phyloP scores from a whole-genome alignment of 1,284 basidiomycete genomes.

The Takashimella koratensis region DNA sequence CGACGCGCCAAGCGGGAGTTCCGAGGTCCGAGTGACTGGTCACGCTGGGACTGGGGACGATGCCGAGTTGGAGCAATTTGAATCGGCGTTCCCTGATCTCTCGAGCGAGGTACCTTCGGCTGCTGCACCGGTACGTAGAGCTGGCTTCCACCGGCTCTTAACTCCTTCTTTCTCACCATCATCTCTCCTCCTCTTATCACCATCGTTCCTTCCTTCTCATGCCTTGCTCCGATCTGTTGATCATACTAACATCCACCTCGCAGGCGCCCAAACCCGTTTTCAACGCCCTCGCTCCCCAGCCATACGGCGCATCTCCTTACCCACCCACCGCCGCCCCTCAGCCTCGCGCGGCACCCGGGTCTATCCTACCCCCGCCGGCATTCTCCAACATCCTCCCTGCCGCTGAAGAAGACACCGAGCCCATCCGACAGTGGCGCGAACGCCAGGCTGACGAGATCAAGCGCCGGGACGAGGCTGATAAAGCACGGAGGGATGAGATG shows the following conservation, averaged over 20 bases:
- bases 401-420: slow-evolving; percentile 77
- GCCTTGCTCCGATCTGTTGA: too few species aligned
- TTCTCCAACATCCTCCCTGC: slow-evolving; percentile 43
- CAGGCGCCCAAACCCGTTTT: slow-evolving; percentile 39
- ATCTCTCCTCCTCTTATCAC: too few species aligned
- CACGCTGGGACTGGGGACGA: slow-evolving; percentile 44
- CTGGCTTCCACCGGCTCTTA: too few species aligned
- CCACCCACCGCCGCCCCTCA: slow-evolving; percentile 51
- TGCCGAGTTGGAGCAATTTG: slow-evolving; percentile 84
- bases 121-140: too few species aligned
- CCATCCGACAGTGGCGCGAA: slow-evolving; percentile 85
- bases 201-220: too few species aligned
- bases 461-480: slow-evolving; percentile 72
- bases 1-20: slow-evolving; percentile 22
- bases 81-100: slow-evolving; percentile 86
- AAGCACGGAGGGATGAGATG: slow-evolving; percentile 76
- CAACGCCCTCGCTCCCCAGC: slow-evolving; percentile 43
- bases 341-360: slow-evolving; percentile 57
- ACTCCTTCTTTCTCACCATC: too few species aligned
- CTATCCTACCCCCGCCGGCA: slow-evolving; percentile 57
- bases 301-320: slow-evolving; percentile 47
- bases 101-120: slow-evolving; percentile 48
- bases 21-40: slow-evolving; percentile 73
- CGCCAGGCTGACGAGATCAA: slow-evolving; percentile 82
- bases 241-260: too few species aligned